Base-by-base conservation (phyloP, 2,329 filamentous ascomycete species). In the Exophiala dermatitidis region DNA sequence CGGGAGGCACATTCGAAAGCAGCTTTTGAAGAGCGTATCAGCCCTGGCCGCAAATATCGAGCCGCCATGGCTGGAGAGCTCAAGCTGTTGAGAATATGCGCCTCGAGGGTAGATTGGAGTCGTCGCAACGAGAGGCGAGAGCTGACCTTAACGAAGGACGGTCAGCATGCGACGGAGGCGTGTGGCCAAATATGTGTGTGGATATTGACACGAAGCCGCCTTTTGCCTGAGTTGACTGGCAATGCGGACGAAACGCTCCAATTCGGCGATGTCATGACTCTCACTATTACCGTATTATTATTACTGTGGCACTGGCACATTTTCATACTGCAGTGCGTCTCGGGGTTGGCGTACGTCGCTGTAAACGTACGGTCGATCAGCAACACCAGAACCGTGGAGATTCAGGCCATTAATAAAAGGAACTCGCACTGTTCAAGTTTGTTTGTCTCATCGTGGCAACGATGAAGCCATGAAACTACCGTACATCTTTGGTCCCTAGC, bases 1-100 rank as follows among this genome's bases (percentile, higher is more conserved):
- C 76, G 74, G 50, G 77, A 69, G 57, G 77, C 70, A 63, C 73
- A 71, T 65, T 77, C 76, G 65, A 78, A 72, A 61, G 77, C 76
- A 62, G 77, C 72, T 69, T 78, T 78, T 54, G 80, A 79, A 29
- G 56, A 56, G 12, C 61, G 61, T 42, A 63, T 48, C 48, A 63
- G 48, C 34, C 59, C 58, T 48, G 60, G 60, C 52, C 58, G 55
- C 51, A 63, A 50, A 53, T 54, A 59, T 46, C 60, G 60, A 41
- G 56, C 56, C 55, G 58, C 61, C 59, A 62, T 63, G 33, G 40
- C 52, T 50, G 54, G 48, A 46, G 41, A 49, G 38, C 33, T 42
- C 48, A 43, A 49, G 38, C 33, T 42, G 26, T 29, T 36, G 19
- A 42, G 32, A 47, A 53, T 31, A 33, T 30, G 42, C 32, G 44